Conservation (phyloP, 768 basidiomycete species). For the Rhodotorula taiwanensis region DNA sequence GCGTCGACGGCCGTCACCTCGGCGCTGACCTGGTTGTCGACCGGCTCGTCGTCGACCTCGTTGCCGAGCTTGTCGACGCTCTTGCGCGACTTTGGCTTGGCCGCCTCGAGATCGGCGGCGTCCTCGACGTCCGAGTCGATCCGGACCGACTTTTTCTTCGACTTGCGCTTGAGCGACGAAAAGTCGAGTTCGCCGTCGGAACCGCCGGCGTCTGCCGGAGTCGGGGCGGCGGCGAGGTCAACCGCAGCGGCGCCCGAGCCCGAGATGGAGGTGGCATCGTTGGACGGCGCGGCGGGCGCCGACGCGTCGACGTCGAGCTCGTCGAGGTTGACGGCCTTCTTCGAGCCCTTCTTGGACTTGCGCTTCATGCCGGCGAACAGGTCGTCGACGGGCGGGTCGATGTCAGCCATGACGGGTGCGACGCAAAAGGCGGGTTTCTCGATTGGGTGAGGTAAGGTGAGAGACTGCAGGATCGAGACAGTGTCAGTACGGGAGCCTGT, state of each 20-base stretch:
- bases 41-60: slow-evolving; percentile 32
- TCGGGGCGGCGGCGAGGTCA: slow-evolving; percentile 14
- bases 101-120: slow-evolving; percentile 5
- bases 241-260: slow-evolving; percentile 44
- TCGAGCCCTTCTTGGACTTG: slow-evolving; percentile 50
- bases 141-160: slow-evolving; percentile 62
- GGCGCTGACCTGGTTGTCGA: slow-evolving; percentile 24
- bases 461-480: too few species aligned
- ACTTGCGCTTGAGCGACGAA: slow-evolving; percentile 79
- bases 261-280: slow-evolving; percentile 2
- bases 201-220: slow-evolving; percentile 42
- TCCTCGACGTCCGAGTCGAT: slow-evolving; percentile 43
- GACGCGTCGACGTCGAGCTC: slow-evolving; percentile 38
- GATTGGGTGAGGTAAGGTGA: too few species aligned
- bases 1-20: slow-evolving; percentile 12
- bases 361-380: slow-evolving; percentile 50
- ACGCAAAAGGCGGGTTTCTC: too few species aligned
- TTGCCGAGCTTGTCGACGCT: slow-evolving; percentile 33
- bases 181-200: slow-evolving; percentile 85
- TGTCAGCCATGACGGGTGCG: slow-evolving; percentile 33
- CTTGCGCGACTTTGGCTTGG: slow-evolving; percentile 8
- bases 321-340: slow-evolving; percentile 45
- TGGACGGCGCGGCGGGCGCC: slow-evolving; percentile 34
- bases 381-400: slow-evolving; percentile 48
- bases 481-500: too few species aligned